Percentiles rank a stretch among this genome's conserved stretches.
phyloP scores from a whole-genome alignment of 1,284 basidiomycete genomes.

The Marasmius tenuissimus region DNA sequence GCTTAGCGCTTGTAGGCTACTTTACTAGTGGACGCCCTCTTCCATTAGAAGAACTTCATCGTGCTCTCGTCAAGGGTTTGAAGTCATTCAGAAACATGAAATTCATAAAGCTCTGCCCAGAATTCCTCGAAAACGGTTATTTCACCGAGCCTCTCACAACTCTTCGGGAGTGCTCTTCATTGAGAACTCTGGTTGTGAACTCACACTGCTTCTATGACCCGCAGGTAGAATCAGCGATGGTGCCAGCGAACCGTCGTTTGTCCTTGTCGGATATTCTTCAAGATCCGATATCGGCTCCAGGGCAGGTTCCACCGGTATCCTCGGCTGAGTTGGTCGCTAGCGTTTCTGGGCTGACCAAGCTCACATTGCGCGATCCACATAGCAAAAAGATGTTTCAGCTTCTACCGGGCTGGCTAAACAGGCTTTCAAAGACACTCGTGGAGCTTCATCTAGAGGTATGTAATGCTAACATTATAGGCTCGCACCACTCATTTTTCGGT shows the following conservation, averaged over 20 bases:
- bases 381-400: constrained; percentile 7
- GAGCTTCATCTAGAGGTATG: constrained; percentile 13
- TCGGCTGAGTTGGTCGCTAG: neutral
- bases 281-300: neutral
- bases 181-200: constrained; percentile 1
- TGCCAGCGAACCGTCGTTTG: too few species aligned
- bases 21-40: neutral
- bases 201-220: constrained; percentile 1
- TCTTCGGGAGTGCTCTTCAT: neutral
- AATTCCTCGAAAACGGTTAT: neutral
- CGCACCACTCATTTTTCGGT: neutral
- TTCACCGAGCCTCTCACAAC: constrained; percentile 1
- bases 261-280: too few species aligned
- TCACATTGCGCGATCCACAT: constrained; percentile 9
- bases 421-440: constrained; percentile 1
- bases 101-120: constrained; percentile 2
- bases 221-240: neutral
- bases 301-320: neutral
- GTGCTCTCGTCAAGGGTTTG: neutral
- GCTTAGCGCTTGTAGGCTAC: neutral
- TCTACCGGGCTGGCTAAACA: constrained; percentile 8
- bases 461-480: neutral
- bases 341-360: neutral
- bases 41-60: neutral
- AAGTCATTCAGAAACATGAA: neutral